Base-by-base conservation (phyloP, 2,329 filamentous ascomycete genomes). In the Dactylellina sp. region DNA sequence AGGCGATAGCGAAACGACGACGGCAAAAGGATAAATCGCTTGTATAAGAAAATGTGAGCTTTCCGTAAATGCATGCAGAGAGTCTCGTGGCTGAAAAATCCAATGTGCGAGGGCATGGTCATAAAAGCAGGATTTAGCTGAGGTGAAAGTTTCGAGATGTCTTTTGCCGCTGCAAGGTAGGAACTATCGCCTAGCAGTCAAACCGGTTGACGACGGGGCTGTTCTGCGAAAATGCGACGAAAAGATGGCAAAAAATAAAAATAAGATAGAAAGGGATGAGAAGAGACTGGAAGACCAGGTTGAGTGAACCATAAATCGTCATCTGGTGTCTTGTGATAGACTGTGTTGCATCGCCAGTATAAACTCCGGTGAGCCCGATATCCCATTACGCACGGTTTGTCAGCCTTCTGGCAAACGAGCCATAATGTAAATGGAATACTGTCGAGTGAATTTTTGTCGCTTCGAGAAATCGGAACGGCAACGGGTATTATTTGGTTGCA, bases 181-280 rank as follows among this genome's bases (percentile, higher is more conserved):
- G 40, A 56, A 52, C 39, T 5, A 46, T 53, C 14, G 37, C 40
- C 40, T 18, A 44, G 49, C 61, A 55, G 20, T 66, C 70, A 74
- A 74, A 55, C 70, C 70, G 56, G 70, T 74, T 74, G 70, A 71
- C 50, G 37, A 63, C n/a, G n/a, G n/a, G 68, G 53, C 53, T 63
- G 39, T 60, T 66, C 39, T 16, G 25, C 55, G 35, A 42, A 42
- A 18, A 25, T 40, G 46, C 12, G 14, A 22, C 14, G 49, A 42
- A 52, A 16, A 46, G 52, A 72, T 28, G 49, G 53, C 22, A 60
- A 52, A 57, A 61, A 28, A 32, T 9, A 37, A 25, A 47, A 20
- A 20, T 16, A 22, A 12, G 24, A 32, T 32, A 59, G 16, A 37
- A 46, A 20, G 18, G 40, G 49, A 65, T 44, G 49, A 53, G 25